These are phyloP conservation scores for Lagerstroemia speciosa DNA, from an alignment of 345 rosid species.

Conservation along the genomic window DNA sequence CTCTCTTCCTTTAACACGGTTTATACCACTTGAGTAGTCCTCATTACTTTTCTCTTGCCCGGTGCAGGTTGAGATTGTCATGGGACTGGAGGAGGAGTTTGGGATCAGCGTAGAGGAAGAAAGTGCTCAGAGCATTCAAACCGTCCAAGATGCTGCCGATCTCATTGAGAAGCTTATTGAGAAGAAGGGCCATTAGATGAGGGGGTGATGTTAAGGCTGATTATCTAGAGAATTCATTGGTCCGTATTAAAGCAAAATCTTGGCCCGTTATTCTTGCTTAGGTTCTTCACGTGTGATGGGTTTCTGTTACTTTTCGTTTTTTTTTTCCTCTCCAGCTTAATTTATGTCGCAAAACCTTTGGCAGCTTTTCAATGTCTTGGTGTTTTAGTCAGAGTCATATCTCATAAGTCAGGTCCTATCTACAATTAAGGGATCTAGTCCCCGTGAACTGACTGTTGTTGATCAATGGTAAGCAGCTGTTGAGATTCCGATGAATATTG, in stretches of 20 bases:
- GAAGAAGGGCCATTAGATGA: conserved; percentile 9
- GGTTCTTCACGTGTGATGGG: not conserved
- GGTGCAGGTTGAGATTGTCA: conserved; percentile 27
- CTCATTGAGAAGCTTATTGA: conserved; percentile 27
- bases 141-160: conserved; percentile 39
- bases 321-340: not conserved
- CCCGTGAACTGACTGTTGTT: no score
- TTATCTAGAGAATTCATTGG: not conserved
- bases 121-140: conserved; percentile 29
- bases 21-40: not conserved
- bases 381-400: not conserved
- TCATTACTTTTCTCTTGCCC: not conserved
- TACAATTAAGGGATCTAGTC: not conserved
- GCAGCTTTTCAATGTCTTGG: not conserved
- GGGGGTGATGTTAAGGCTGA: not conserved
- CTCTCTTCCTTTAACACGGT: not conserved
- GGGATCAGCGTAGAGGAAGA: conserved; percentile 38
- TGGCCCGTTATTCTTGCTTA: not conserved
- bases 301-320: not conserved
- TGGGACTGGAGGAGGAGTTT: conserved; percentile 32
- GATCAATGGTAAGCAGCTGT: no score
- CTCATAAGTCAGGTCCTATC: not conserved
- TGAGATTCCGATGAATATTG: no score
- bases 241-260: not conserved
- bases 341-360: not conserved